These are phyloP conservation scores for Piloderma croceum DNA, from an alignment of 768 basidiomycete genomes.

Conservation along the genomic window DNA sequence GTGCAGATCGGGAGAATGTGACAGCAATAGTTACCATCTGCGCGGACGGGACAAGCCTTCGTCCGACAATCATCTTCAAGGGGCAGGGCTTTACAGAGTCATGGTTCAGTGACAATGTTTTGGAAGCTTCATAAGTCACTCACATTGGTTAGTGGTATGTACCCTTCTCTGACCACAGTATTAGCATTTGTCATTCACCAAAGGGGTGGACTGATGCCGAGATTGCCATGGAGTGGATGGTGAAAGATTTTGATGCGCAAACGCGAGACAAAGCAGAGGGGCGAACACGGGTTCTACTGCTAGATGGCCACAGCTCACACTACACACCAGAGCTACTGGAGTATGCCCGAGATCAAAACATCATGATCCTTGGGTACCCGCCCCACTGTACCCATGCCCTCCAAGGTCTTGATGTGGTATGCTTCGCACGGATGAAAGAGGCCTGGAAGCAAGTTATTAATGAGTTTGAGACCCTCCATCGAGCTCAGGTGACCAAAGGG, in stretches of 20 bases:
- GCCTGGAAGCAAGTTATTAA: slow-evolving; percentile 12
- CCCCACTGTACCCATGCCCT: slow-evolving; percentile 17
- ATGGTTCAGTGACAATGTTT: slow-evolving; percentile 20
- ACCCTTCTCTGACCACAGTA: too few species aligned
- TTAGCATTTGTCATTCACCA: slow-evolving; percentile 20
- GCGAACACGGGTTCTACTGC: slow-evolving; percentile 23
- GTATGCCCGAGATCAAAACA: slow-evolving; percentile 30
- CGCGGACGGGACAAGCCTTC: slow-evolving; percentile 20
- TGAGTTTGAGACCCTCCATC: slow-evolving; percentile 8
- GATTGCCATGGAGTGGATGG: slow-evolving; percentile 20
- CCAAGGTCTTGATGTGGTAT: slow-evolving; percentile 24
- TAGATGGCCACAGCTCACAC: slow-evolving; percentile 42
- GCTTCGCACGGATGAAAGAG: slow-evolving; percentile 17
- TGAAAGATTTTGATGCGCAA: slow-evolving; percentile 26
- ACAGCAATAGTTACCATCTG: slow-evolving; percentile 20
- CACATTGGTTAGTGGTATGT: too few species aligned
- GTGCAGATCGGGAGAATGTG: slow-evolving; percentile 10
- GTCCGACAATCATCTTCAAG: slow-evolving; percentile 23
- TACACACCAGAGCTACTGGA: slow-evolving; percentile 28
- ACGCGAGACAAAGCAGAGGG: slow-evolving; percentile 33
- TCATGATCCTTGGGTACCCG: slow-evolving; percentile 34
- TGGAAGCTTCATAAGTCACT: slow-evolving; percentile 18
- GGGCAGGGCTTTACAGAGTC: slow-evolving; percentile 19
- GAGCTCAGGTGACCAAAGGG: slow-evolving; percentile 17
- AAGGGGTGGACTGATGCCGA: slow-evolving; percentile 31